These are phyloP conservation scores for Xylariales sp. DNA, from an alignment of 2,329 filamentous ascomycete species.

Conservation along the genomic window DNA sequence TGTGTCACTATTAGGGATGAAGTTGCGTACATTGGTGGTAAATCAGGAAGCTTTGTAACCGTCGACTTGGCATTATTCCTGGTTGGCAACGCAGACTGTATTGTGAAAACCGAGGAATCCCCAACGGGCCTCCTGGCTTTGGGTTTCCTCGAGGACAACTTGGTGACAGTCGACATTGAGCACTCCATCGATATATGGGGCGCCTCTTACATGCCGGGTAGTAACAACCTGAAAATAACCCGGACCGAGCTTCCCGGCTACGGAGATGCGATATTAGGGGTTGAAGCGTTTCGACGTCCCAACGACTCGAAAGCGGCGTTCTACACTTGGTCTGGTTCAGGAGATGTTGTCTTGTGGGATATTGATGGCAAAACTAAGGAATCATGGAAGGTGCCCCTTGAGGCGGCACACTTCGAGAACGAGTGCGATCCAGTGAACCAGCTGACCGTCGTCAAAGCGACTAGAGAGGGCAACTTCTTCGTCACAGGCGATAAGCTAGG, in stretches of 20 bases:
- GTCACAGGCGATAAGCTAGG: slow-evolving; percentile 84
- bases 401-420: slow-evolving; percentile 48
- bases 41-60: slow-evolving; percentile 53
- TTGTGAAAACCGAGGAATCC: slow-evolving; percentile 34
- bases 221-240: slow-evolving; percentile 31
- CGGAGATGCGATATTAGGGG: slow-evolving; percentile 65
- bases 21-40: slow-evolving; percentile 64
- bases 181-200: slow-evolving; percentile 69
- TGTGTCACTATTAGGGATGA: slow-evolving; percentile 60
- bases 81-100: slow-evolving; percentile 32
- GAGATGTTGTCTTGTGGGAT: slow-evolving; percentile 79
- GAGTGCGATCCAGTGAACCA: slow-evolving; percentile 54
- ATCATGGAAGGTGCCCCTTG: slow-evolving; percentile 63
- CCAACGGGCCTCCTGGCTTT: slow-evolving; percentile 56
- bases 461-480: slow-evolving; percentile 59
- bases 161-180: slow-evolving; percentile 71
- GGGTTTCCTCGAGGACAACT: slow-evolving; percentile 60
- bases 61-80: slow-evolving; percentile 47
- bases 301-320: slow-evolving; percentile 67
- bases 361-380: slow-evolving; percentile 63
- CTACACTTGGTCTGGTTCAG: slow-evolving; percentile 82
- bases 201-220: slow-evolving; percentile 38
- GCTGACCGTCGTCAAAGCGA: slow-evolving; percentile 55
- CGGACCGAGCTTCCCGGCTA: slow-evolving; percentile 57
- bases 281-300: slow-evolving; percentile 57